Percentiles rank a stretch among this genome's conserved stretches.
phyloP scores from a whole-genome alignment of 169 alveolate species.

The Eimeria acervulina region DNA sequence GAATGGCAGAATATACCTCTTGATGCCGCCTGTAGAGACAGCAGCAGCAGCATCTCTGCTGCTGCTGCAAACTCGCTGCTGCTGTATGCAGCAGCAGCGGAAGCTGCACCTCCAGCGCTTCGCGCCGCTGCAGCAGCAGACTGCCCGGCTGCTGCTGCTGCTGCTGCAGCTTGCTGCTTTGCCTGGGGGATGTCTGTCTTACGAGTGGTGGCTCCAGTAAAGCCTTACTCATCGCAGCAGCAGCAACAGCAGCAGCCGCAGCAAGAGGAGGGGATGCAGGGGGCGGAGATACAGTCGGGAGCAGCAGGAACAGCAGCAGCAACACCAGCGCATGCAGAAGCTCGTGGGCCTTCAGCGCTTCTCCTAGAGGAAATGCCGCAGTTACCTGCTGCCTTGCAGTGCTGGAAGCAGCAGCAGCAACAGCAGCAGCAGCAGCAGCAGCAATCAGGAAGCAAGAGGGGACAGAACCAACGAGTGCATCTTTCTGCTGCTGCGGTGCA shows the following conservation, averaged over 20 bases:
- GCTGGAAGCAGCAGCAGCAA: slow-evolving; percentile 17
- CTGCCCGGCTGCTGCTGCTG: slow-evolving; percentile 14
- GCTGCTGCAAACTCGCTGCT: slow-evolving; percentile 22
- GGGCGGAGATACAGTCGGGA: not conserved
- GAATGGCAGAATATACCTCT: not conserved
- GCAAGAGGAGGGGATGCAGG: not conserved
- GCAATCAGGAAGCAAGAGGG: not conserved
- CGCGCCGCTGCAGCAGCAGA: slow-evolving; percentile 24
- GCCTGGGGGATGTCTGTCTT: not conserved
- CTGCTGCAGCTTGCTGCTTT: slow-evolving; percentile 13
- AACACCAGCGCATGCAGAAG: not conserved
- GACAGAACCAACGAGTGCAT: not conserved
- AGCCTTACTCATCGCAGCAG: not conserved
- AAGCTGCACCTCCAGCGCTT: not conserved
- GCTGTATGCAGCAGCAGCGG: slow-evolving; percentile 20
- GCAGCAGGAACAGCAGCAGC: not conserved
- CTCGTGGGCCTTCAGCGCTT: not conserved
- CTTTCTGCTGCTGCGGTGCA: not conserved
- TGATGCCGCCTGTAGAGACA: not conserved
- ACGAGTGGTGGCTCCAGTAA: not conserved
- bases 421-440: slow-evolving; percentile 4
- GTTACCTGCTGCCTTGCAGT: not conserved
- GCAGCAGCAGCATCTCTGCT: slow-evolving; percentile 1
- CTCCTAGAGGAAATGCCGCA: not conserved
- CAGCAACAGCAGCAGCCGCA: not conserved